Percentiles rank a stretch among this genome's conserved stretches.
Conservation (phyloP, 129 eudicot species). For the Artemisia tridentata region DNA sequence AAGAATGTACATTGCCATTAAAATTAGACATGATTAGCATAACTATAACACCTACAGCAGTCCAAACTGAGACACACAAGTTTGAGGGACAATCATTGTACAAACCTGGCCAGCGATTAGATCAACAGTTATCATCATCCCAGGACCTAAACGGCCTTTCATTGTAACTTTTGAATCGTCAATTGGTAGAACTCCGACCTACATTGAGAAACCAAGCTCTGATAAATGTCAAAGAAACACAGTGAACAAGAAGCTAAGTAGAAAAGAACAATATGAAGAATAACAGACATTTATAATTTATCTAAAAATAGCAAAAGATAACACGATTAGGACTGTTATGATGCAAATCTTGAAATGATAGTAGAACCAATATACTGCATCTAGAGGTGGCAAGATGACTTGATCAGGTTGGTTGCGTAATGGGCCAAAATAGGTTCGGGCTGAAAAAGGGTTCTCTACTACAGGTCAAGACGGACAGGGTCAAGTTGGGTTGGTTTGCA, state of each 20-base stretch:
- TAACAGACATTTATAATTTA: neutral
- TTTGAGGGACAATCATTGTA: constrained; percentile 13
- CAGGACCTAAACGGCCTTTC: constrained; percentile 99
- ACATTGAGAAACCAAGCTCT: constrained; percentile 17
- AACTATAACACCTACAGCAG: constrained; percentile 9
- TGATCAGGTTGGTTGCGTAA: too few species aligned
- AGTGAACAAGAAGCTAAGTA: constrained; percentile 20
- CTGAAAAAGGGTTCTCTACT: too few species aligned
- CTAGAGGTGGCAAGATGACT: too few species aligned
- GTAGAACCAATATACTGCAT: too few species aligned
- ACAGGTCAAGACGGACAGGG: too few species aligned
- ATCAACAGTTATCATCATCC: constrained; percentile 98
- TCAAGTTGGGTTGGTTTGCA: too few species aligned
- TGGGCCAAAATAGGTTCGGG: too few species aligned
- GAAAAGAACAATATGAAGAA: neutral
- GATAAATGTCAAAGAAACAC: constrained; percentile 21
- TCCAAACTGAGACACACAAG: constrained; percentile 1
- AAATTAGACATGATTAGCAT: neutral
- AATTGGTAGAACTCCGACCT: constrained; percentile 96
- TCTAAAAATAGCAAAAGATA: neutral
- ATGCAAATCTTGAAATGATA: neutral
- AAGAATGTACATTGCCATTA: neutral
- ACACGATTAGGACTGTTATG: neutral
- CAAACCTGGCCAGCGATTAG: constrained; percentile 85
- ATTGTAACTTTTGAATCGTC: constrained; percentile 91